Evolutionary conservation across 257 asterid species (phyloP), one percentile per base, ranked within the genome.

Genomic region (Gentiana straminea): DNA sequence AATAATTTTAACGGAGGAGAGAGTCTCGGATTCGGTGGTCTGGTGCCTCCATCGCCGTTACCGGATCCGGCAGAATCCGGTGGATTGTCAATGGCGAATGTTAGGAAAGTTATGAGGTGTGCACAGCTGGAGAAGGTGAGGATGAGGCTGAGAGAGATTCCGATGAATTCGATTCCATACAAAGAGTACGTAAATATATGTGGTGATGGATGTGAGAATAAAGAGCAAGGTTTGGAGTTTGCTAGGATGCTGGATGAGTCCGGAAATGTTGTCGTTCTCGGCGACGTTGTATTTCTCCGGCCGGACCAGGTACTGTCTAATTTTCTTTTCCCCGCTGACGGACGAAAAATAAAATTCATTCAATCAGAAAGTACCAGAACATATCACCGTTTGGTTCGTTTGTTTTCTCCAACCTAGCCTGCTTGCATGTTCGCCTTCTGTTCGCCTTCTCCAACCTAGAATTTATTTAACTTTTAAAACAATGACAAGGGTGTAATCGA

Each of bases 241-340:
- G 94, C 95, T 0, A 82, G 76, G 75, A 68, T 70, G 60, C 57
- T 91, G 76, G 95, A 91, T 43, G 74, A 79, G 1, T 88, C 86
- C 2, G 96, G 89, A 32, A 73, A 66, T 71, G 95, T 91, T 70
- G 72, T 91, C 75, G 84, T 84, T 56, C 68, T 91, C 13, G 87
- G 98, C 61, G 84, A 75, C 62, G 65, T 84, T 45, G 96, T 86
- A 11, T 86, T 91, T 49, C 89, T 91, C 55, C 85, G 72, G 0
- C 95, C 96, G 0, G 73, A 74, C 66, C 88, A 80, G 94, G 97
- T 89, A 80, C 10, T 7, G 10, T 59, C 1, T 39, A 24, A 24
- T 1, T 24, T 10, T 9, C 24, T 24, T 24, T 24, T 24, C 24
- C 24, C 24, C 24, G 24, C 24, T 24, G 24, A 24, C 24, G 24